These are phyloP conservation scores for Ustanciosporium gigantosporum DNA, from an alignment of 1,284 basidiomycete genomes.

Conservation along the genomic window DNA sequence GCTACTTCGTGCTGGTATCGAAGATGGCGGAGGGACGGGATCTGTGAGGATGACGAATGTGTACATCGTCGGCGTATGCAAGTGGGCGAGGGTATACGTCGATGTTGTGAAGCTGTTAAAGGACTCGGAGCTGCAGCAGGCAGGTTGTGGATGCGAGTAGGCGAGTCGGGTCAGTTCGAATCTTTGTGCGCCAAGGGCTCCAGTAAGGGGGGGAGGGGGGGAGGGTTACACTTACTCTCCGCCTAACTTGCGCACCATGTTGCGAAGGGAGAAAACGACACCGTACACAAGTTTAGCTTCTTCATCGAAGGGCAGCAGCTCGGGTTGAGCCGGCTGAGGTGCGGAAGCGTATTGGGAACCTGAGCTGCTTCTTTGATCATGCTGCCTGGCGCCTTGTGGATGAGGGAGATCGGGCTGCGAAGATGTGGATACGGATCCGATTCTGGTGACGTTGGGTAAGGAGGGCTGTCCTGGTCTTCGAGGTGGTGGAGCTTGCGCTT, in stretches of 20 bases:
- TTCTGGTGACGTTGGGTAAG: constrained; percentile 31
- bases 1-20: constrained; percentile 27
- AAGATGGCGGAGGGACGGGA: constrained; percentile 67
- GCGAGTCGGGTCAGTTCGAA: neutral
- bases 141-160: too few relatives aligned
- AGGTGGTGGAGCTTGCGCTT: constrained; percentile 3
- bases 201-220: too few relatives aligned
- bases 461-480: constrained; percentile 23
- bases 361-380: neutral
- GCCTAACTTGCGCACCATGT: constrained; percentile 87
- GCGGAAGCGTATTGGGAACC: neutral
- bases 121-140: constrained; percentile 67
- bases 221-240: constrained; percentile 44
- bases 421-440: neutral
- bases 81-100: constrained; percentile 88
- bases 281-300: constrained; percentile 98
- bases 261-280: constrained; percentile 84
- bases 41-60: constrained; percentile 94
- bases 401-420: neutral
- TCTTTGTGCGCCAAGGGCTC: neutral
- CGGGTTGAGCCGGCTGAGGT: neutral
- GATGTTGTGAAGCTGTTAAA: constrained; percentile 90
- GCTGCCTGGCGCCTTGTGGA: neutral
- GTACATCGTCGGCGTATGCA: constrained; percentile 88
- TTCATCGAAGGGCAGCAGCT: constrained; percentile 78